Evolutionary conservation across 192 early-diverging fungal species (phyloP), one percentile per base, ranked within the genome.

Genomic region (Pilobolus umbonatus): DNA sequence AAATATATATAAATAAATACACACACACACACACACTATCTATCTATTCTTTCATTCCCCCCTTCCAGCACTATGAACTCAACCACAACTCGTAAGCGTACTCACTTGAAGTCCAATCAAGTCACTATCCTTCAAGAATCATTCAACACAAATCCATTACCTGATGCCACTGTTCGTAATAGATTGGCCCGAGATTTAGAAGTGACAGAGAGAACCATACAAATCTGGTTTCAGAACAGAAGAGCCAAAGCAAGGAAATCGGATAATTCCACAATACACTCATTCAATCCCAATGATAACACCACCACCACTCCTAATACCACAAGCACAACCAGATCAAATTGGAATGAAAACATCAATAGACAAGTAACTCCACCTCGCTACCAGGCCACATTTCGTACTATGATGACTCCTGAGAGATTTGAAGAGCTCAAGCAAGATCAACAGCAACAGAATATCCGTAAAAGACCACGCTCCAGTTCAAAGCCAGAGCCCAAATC

Each of bases 171-270:
- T 42, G 69, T 80, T 39, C 79, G 89, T 15, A 74, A 79, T 32
- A 69, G 70, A 12, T 69, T 91, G 5, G 84, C 84, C 36, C 76
- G 84, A 59, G 65, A 75, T 32, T 65, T 89, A 21, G 79, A 78
- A 38, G 84, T 91, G 79, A 78, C 84, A 3, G 73, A 78, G 35
- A 78, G 89, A 22, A 76, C 61, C 77, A 83, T 91, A 45, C 89
- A 91, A 67, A 86, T 91, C 36, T 91, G 89, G 89, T 91, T 91
- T 65, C 89, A 91, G 65, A 91, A 91, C 71, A 69, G 85, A 45
- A 71, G 89, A 17, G 88, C 88, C 28, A 91, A 91, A 56, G 73
- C 84, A 22, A 86, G 89, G 69, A 79, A 80, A 44, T 76, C 79
- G 55, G 65, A 67, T 36, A 48, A 17, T 29, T 54, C 60, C 28